Evolutionary conservation across 225 moss, liverwort and hornwort species (phyloP), one percentile per base, ranked within the genome.

Genomic region (Marchantia paleacea): DNA sequence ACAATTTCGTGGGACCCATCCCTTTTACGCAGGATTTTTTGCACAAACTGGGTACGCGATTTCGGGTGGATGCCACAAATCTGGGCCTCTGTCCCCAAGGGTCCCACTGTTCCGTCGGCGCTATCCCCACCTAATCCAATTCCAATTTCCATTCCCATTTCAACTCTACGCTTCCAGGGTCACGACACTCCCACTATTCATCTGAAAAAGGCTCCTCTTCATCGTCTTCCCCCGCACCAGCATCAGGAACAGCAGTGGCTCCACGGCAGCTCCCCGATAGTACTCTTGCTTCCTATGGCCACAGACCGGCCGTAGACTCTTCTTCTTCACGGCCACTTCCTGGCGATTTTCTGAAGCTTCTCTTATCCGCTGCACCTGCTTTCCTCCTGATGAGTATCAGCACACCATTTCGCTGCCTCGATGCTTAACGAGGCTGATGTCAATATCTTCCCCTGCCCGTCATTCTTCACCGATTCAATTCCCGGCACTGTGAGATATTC

Each of bases 1-100:
- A 60, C 60, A 12, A 60, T 60, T 60, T 60, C 60, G 60, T 60
- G 60, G 60, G 60, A 60, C 60, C 60, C 60, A 60, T 60, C 60
- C 4, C 60, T 15, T 15, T 60, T 20, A 18, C 60, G 11, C 18
- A 60, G 19, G 60, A 60, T 12, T 60, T 60, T 60, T 60, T 60
- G 60, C 60, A 60, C 60, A 60, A 60, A 60, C 18, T 60, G 60
- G 60, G 60, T 60, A 60, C 60, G 20, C 15, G 60, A 16, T 60
- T 60, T 60, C 60, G 19, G 60, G 60, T 19, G 19, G 60, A 60
- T 60, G 60, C 19, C 60, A 60, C 14, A 60, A 19, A 60, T 39
- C 39, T 39, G 39, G 39, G 39, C 39, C 39, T 39, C 39, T 39
- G 39, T 39, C 39, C 39, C 60, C 19, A 60, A 20, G 19, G 60